Base-by-base conservation (phyloP, 108 stramenopile genomes). In the Discostella pseudostelligera region DNA sequence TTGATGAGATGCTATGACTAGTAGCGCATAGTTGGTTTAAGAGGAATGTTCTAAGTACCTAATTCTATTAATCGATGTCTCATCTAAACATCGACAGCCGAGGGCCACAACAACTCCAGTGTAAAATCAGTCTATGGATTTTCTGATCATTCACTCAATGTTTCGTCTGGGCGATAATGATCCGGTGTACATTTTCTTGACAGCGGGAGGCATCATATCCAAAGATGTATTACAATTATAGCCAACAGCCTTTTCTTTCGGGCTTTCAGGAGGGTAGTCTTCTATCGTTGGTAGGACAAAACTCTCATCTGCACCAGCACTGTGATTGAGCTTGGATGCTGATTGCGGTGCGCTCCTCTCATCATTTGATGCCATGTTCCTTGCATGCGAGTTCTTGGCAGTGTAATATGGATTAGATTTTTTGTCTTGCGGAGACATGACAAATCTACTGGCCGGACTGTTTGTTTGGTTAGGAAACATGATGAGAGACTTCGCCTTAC, bases 251-350 rank as follows among this genome's bases (percentile, higher is more conserved):
- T 51, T 65, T 44, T 25, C 44, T 11, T 32, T 39, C 16, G 68
- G 76, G 21, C 57, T 70, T 4, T 68, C 76, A 2, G 56, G 54
- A 16, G 68, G 62, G 63, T 57, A 77, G 32, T 69, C 76, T 35
- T 70, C 68, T 46, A 77, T 77, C 47, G 67, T 59, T 36, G 76
- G 76, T 8, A 77, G 64, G 45, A 77, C 75, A 64, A 76, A 76
- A 56, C 75, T 76, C 45, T 76, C 75, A 35, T 76, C 75, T 21
- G 56, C 61, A 36, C 70, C 60, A 17, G 40, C 36, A 51, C 75
- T 76, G 9, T 69, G 67, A 55, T 76, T 76, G 56, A 76, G 75
- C 14, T 32, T 22, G 16, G 62, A 63, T 21, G 70, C 17, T 19
- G 58, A 24, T 39, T 25, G 28, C 0, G 51, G 51, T n/a, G 65